Base-by-base conservation (phyloP, 352 stramenopile genomes). In the Phytophthora pini region DNA sequence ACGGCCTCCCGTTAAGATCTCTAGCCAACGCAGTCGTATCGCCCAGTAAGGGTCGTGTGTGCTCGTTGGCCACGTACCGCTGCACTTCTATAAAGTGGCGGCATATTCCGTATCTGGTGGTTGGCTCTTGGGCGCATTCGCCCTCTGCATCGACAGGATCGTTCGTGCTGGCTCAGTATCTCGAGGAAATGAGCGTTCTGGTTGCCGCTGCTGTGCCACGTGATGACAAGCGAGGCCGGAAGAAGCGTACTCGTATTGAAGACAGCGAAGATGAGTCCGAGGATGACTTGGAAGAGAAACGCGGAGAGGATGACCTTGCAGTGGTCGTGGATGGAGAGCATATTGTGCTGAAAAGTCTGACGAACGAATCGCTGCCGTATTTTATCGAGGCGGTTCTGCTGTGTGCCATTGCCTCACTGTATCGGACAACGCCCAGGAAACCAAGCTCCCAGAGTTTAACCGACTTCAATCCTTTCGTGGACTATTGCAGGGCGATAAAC, bases 341-440 rank as follows among this genome's bases (percentile, higher is more conserved):
- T 48, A 62, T 80, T 11, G 69, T 89, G 22, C 57, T 93, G 5
- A 88, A 88, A 59, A 90, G 67, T 31, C 51, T 93, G 52, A 90
- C 80, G 8, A 80, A 85, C 56, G 72, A 82, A 27, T 88, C 83
- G 3, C 68, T 93, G 22, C 74, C 82, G 17, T 76, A 76, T 44
- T 86, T 90, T 34, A 58, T 92, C 20, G 85, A 93, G 29, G 67
- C 70, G 5, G 49, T 90, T 13, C 20, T 88, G 20, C 53, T 89
- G 10, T 92, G 83, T 29, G 65, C 77, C 6, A 64, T 85, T 20
- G 76, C 80, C 29, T 84, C 85, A 2, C 55, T 88, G 1, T 71
- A 82, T 44, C 71, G 74, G 11, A 77, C 72, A 10, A 50, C 48
- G 3, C 76, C 77, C 5, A 83, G 60, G 27, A 72, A 68, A 22